phyloP scores from a whole-genome alignment of 129 eudicot species.

The Dittrichia graveolens region DNA sequence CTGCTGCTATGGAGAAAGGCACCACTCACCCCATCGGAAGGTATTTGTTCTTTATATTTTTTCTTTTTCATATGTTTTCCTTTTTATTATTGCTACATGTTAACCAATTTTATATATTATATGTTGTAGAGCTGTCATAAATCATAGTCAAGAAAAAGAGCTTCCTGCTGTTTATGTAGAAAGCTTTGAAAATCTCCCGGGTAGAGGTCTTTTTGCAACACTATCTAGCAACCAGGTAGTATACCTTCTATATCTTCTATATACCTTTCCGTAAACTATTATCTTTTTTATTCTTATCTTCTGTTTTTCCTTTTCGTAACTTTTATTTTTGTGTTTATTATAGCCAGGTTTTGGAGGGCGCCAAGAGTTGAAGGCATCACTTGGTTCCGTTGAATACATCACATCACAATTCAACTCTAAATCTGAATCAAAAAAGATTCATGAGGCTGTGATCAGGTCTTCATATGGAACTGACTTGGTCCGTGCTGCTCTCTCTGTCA shows the following conservation, averaged over 20 bases:
- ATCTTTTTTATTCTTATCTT: background rate
- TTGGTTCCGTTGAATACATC: slow-evolving; percentile 95
- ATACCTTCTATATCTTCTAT: slow-evolving; percentile 12
- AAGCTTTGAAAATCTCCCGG: slow-evolving; percentile 89
- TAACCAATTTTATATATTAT: background rate
- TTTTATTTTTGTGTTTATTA: slow-evolving; percentile 30
- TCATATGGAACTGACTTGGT: slow-evolving; percentile 80
- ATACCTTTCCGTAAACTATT: background rate
- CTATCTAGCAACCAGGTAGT: slow-evolving; percentile 86
- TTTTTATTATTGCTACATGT: background rate
- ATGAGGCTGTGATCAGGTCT: slow-evolving; percentile 74
- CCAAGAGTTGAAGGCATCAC: slow-evolving; percentile 75
- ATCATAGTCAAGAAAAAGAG: slow-evolving; percentile 86
- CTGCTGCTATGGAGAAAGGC: slow-evolving; percentile 99
- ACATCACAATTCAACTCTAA: slow-evolving; percentile 72
- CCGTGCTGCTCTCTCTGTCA: slow-evolving; percentile 90
- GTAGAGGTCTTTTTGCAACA: slow-evolving; percentile 94
- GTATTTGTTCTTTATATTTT: slow-evolving; percentile 31
- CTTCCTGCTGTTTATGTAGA: slow-evolving; percentile 93
- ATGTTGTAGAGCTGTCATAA: slow-evolving; percentile 86
- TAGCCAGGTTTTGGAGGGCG: slow-evolving; percentile 91
- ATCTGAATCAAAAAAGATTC: slow-evolving; percentile 69
- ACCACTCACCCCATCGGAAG: slow-evolving; percentile 99
- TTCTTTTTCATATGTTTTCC: background rate
- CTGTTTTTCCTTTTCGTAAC: slow-evolving; percentile 1